Evolutionary conservation across 371 early-diverging fungal species (phyloP).

Genomic region (Sporodiniella umbellata): DNA sequence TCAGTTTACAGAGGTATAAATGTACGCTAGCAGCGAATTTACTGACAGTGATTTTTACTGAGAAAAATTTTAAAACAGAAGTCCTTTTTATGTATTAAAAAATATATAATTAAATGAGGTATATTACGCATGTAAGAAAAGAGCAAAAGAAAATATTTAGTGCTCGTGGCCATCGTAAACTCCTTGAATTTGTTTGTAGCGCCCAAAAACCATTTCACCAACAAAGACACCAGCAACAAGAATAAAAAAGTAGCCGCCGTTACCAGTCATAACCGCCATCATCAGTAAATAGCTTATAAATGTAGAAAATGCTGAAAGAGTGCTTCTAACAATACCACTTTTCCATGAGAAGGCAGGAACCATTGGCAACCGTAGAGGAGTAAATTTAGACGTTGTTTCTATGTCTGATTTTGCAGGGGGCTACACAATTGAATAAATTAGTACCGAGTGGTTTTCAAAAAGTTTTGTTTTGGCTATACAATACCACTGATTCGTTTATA

Average conservation of each 20-base stretch:
- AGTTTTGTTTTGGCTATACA: background rate
- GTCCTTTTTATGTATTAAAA: too few relatives aligned
- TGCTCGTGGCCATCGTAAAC: constrained; percentile 27
- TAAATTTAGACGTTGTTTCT: constrained; percentile 74
- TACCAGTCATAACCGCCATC: constrained; percentile 83
- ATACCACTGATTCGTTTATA: constrained; percentile 2
- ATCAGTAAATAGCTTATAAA: constrained; percentile 68
- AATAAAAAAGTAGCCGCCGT: constrained; percentile 66
- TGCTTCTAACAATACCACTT: constrained; percentile 47
- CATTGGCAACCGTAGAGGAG: constrained; percentile 28
- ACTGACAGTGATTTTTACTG: too few relatives aligned
- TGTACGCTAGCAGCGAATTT: too few relatives aligned
- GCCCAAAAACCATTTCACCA: constrained; percentile 64
- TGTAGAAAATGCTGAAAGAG: constrained; percentile 42
- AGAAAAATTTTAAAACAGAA: too few relatives aligned
- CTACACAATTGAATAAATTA: too few relatives aligned
- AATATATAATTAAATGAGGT: too few relatives aligned
- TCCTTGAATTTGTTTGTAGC: constrained; percentile 37
- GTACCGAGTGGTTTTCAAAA: too few relatives aligned
- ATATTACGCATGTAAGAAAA: too few relatives aligned
- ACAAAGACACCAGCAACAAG: constrained; percentile 65
- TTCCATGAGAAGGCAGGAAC: constrained; percentile 53
- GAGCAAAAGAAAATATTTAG: constrained; percentile 12
- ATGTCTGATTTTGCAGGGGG: background rate
- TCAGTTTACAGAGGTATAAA: too few relatives aligned